Evolutionary conservation across 306 rosid species (phyloP).

Genomic region (Lagenaria siceraria): DNA sequence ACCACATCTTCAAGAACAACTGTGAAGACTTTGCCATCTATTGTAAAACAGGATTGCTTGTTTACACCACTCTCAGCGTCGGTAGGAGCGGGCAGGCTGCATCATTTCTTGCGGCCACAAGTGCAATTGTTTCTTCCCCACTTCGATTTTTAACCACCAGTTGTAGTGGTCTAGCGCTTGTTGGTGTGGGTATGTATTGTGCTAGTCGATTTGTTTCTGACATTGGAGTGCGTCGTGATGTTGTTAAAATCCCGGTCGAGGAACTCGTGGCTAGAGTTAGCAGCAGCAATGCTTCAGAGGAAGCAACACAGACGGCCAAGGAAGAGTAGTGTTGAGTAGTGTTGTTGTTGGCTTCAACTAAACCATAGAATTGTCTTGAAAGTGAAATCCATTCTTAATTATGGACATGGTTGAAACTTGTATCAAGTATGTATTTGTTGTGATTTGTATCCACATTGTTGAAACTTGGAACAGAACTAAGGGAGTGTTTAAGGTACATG

Average conservation of each 20-base stretch:
- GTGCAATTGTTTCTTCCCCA: slow-evolving; percentile 23
- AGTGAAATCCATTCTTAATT: not conserved
- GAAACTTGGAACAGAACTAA: no score
- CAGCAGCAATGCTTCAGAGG: slow-evolving; percentile 15
- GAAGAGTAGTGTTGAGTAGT: not conserved
- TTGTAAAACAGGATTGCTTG: slow-evolving; percentile 70
- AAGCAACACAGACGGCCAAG: slow-evolving; percentile 3
- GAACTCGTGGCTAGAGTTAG: slow-evolving; percentile 18
- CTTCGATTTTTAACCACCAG: slow-evolving; percentile 20
- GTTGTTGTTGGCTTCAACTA: not conserved
- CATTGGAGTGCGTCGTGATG: slow-evolving; percentile 41
- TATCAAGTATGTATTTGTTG: not conserved
- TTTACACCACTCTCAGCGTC: slow-evolving; percentile 14
- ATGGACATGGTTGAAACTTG: not conserved
- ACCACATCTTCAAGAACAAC: slow-evolving; percentile 47
- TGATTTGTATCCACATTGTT: not conserved
- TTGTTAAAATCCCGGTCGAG: slow-evolving; percentile 43
- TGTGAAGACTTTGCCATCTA: slow-evolving; percentile 77
- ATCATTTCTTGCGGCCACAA: slow-evolving; percentile 33
- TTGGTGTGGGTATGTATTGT: slow-evolving; percentile 36
- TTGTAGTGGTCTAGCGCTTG: slow-evolving; percentile 18
- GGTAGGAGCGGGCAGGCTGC: slow-evolving; percentile 60
- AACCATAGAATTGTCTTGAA: not conserved
- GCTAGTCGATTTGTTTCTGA: slow-evolving; percentile 32
- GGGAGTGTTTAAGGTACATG: no score